These are phyloP conservation scores for Aphanocladium album DNA, from an alignment of 2,329 filamentous ascomycete species.

Conservation along the genomic window DNA sequence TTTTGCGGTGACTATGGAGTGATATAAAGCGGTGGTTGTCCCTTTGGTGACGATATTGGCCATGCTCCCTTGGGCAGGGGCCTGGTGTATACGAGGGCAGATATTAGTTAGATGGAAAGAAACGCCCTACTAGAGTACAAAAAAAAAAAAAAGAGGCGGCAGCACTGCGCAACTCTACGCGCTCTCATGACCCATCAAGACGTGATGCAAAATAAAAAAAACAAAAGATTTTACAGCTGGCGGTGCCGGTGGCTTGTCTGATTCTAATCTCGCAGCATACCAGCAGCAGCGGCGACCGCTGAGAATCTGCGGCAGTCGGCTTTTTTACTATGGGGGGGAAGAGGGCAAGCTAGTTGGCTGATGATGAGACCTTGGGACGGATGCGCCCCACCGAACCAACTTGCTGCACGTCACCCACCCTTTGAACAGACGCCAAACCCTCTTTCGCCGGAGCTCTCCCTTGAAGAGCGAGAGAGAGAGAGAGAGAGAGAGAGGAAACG, in stretches of 20 bases:
- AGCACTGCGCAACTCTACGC: neutral
- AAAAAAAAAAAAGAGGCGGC: neutral
- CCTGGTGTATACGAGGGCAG: neutral
- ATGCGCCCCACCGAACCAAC: neutral
- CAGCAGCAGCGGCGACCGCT: neutral
- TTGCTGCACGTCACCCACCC: conserved; percentile 1
- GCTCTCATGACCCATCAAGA: neutral
- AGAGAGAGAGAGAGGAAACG: too few species aligned
- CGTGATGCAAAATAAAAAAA: neutral
- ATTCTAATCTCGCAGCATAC: conserved; percentile 12
- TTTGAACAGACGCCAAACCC: neutral
- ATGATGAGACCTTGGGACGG: conserved; percentile 3
- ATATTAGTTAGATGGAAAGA: too few species aligned
- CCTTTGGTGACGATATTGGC: conserved; percentile 10
- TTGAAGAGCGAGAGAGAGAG: too few species aligned
- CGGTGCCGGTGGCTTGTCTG: neutral
- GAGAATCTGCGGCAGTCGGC: neutral
- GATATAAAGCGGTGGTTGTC: neutral
- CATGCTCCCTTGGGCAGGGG: conserved; percentile 6
- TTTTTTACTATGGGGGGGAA: neutral
- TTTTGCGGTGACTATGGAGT: neutral
- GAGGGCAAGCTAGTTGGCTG: neutral
- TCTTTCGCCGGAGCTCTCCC: neutral
- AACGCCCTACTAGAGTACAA: too few species aligned
- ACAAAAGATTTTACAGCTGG: conserved; percentile 1